Evolutionary conservation across 495 filamentous ascomycete genomes (phyloP), one percentile per base, ranked within the genome.

Genomic region (Mytilinidion resinicola): DNA sequence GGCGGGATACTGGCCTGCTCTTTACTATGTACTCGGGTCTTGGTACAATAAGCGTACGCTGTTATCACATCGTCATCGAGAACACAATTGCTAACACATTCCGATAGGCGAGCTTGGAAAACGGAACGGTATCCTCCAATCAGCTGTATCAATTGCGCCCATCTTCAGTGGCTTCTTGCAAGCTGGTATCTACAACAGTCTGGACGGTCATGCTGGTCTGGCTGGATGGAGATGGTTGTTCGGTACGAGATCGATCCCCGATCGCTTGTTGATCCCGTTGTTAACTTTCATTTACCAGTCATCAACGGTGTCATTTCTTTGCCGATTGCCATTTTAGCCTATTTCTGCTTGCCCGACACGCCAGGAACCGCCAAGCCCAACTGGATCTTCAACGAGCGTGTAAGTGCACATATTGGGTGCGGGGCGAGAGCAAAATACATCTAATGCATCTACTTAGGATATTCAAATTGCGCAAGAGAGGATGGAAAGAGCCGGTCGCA

Each of bases 231-330:
- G 21, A 55, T 55, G 53, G 53, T 30, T 30, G 6, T 55, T 21
- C 38, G 36, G 30, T 53, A 17, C 21, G 34, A 20, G 21, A 15
- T 30, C 25, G 25, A 2, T 30, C 6, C 30, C 20, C 17, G 51
- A 39, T 39, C 5, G 3, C 51, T 9, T 19, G 21, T 38, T 37
- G 33, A 17, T 0, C 12, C 30, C n/a, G 12, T 17, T 38, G 17
- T 1, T 39, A 17, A 19, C 34, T 1, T 17, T 1, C 34, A 12
- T 17, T 1, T 53, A 4, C 1, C 17, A 38, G 34, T 53, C 30
- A 53, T 53, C 33, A 39, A 53, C 15, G 51, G 51, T 41, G 36
- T 53, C 36, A 53, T 53, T 12, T 53, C 51, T 1, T 41, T 53
- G 36, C 51, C 51, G 1, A 39, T 53, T 37, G 51, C 51, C 34